phyloP scores from a whole-genome alignment of 148 eudicot genomes.

The Fagopyrum homotropicum region DNA sequence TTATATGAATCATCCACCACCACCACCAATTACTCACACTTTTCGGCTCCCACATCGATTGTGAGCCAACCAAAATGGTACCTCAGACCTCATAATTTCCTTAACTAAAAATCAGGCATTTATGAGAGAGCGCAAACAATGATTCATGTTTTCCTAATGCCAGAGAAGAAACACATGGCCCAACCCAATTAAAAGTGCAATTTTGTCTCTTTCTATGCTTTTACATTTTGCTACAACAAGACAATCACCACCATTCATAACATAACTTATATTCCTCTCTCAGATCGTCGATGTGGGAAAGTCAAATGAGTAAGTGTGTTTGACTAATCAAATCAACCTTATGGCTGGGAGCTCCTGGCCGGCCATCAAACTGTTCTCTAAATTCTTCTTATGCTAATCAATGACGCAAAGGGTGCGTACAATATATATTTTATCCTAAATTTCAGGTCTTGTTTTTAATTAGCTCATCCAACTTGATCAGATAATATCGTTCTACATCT shows the following conservation, averaged over 20 bases:
- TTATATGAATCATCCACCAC: background rate
- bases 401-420: too few relatives aligned
- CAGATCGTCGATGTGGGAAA: background rate
- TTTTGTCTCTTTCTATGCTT: background rate
- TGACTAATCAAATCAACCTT: background rate
- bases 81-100: background rate
- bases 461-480: too few relatives aligned
- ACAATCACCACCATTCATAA: background rate
- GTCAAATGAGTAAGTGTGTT: background rate
- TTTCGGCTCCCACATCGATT: background rate
- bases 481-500: too few relatives aligned
- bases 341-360: background rate
- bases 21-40: background rate
- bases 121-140: background rate
- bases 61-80: background rate
- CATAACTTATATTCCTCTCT: background rate
- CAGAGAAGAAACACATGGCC: background rate
- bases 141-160: background rate
- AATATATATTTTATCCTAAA: too few relatives aligned
- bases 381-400: too few relatives aligned
- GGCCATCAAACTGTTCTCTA: background rate
- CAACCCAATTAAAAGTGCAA: background rate
- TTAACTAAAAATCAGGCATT: background rate
- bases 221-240: background rate
- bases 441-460: too few relatives aligned